phyloP scores from a whole-genome alignment of 148 eudicot genomes.

The Dianthus caryophyllus region DNA sequence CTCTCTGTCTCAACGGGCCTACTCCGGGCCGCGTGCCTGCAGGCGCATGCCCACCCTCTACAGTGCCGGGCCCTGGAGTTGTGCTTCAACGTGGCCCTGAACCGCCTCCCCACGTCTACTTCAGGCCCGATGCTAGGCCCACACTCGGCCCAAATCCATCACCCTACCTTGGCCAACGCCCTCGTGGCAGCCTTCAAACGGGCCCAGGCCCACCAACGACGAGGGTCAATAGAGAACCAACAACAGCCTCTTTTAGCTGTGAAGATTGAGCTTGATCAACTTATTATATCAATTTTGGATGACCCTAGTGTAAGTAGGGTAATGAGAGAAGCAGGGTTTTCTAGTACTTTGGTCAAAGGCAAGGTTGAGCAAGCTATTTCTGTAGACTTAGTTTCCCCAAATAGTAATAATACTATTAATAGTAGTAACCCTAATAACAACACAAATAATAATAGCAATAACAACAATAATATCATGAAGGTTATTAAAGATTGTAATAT shows the following conservation, averaged over 20 bases:
- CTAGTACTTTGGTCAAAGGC: conserved; percentile 67
- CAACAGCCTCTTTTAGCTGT: conserved; percentile 70
- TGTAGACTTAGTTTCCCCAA: conserved; percentile 36
- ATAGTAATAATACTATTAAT: not conserved
- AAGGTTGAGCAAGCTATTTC: conserved; percentile 68
- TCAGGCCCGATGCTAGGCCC: conserved; percentile 50
- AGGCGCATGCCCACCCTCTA: conserved; percentile 76
- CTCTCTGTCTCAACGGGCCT: conserved; percentile 51
- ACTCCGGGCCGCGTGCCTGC: conserved; percentile 69
- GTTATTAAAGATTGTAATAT: conserved; percentile 22
- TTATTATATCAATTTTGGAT: conserved; percentile 74
- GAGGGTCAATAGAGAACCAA: conserved; percentile 66
- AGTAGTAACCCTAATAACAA: conserved; percentile 11
- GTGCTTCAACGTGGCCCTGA: conserved; percentile 90
- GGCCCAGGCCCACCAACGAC: conserved; percentile 84
- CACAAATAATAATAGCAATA: conserved; percentile 11
- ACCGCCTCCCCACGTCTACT: conserved; percentile 64
- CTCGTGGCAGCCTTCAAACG: conserved; percentile 80
- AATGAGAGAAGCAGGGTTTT: conserved; percentile 87
- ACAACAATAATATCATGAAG: conserved; percentile 5
- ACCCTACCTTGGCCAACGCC: conserved; percentile 74
- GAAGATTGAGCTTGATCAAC: conserved; percentile 79
- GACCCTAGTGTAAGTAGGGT: conserved; percentile 98
- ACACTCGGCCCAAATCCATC: conserved; percentile 24
- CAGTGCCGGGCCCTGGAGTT: conserved; percentile 87